A percentile compares a stretch with the other conserved stretches of the same genome.
phyloP scores from a whole-genome alignment of 2,329 filamentous ascomycete species.

The Fusarium brevicatenulatum region DNA sequence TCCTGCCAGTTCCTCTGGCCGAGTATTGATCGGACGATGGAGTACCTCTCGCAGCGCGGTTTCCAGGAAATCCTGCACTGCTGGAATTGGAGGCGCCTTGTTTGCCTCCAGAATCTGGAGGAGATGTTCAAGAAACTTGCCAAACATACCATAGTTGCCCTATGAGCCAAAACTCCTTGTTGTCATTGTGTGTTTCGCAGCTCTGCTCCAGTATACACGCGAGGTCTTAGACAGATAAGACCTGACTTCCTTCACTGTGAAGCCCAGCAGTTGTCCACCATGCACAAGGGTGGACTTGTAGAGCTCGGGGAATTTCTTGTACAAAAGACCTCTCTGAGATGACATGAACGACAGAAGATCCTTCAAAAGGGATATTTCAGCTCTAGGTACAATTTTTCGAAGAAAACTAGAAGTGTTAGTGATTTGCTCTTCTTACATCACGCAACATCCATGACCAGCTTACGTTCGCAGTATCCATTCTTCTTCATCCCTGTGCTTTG shows the following conservation, averaged over 20 bases:
- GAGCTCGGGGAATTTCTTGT: not conserved
- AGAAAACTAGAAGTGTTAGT: conserved; percentile 3
- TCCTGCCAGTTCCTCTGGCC: not conserved
- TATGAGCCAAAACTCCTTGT: not conserved
- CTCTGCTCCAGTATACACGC: not conserved
- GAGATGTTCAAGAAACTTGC: not conserved
- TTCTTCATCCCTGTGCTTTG: not conserved
- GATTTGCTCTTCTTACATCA: not conserved
- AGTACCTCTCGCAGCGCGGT: not conserved
- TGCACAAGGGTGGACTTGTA: not conserved
- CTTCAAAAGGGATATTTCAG: not conserved
- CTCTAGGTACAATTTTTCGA: not conserved
- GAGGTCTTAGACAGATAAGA: not conserved
- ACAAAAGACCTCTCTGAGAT: not conserved
- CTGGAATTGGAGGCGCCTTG: not conserved
- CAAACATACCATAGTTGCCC: not conserved
- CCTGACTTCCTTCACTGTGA: not conserved
- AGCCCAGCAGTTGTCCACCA: not conserved
- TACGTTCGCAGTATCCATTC: conserved; percentile 10
- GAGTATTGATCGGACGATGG: not conserved
- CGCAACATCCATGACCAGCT: not conserved
- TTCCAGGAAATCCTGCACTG: not conserved
- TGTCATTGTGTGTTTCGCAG: not conserved
- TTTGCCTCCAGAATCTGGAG: not conserved
- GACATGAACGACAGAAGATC: not conserved